phyloP scores from a whole-genome alignment of 257 asterid genomes.

The Capsicum rhomboideum region DNA sequence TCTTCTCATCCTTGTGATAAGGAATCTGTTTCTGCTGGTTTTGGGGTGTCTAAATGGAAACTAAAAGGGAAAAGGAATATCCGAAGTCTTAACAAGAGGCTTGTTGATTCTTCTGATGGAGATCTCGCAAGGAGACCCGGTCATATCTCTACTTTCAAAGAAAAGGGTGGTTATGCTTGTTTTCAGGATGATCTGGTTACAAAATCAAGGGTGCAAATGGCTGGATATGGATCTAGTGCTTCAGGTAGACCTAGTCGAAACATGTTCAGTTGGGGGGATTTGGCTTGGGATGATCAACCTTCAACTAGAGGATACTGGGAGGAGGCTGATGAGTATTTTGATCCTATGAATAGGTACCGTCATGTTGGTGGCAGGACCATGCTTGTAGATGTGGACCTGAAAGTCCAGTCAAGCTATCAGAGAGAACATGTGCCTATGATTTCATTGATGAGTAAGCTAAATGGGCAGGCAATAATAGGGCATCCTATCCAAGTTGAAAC shows the following conservation, averaged over 20 bases:
- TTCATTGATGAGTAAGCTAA: slow-evolving; percentile 73
- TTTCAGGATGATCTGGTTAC: slow-evolving; percentile 24
- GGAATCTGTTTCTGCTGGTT: slow-evolving; percentile 26
- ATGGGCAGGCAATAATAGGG: slow-evolving; percentile 86
- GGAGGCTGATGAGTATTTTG: slow-evolving; percentile 36
- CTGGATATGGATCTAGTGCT: slow-evolving; percentile 41
- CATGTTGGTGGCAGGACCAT: slow-evolving; percentile 37
- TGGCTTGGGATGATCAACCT: slow-evolving; percentile 38
- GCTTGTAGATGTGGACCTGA: slow-evolving; percentile 73
- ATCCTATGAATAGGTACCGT: slow-evolving; percentile 32
- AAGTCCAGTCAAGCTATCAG: slow-evolving; percentile 73
- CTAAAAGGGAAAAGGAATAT: slow-evolving; percentile 75
- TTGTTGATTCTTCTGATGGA: slow-evolving; percentile 36
- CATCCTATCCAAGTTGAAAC: slow-evolving; percentile 82
- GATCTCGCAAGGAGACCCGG: slow-evolving; percentile 33
- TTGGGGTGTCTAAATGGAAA: slow-evolving; percentile 70
- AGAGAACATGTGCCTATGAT: slow-evolving; percentile 72
- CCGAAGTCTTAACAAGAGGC: slow-evolving; percentile 50
- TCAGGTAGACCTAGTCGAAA: slow-evolving; percentile 20
- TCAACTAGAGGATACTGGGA: slow-evolving; percentile 54
- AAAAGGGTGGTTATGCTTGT: slow-evolving; percentile 31
- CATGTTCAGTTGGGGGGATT: slow-evolving; percentile 29
- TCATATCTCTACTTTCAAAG: slow-evolving; percentile 23
- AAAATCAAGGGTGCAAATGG: slow-evolving; percentile 23
- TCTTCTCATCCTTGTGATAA: slow-evolving; percentile 34